Evolutionary conservation across 164 flowering plant genomes (phyloP).

Genomic region (Annona cherimola): DNA sequence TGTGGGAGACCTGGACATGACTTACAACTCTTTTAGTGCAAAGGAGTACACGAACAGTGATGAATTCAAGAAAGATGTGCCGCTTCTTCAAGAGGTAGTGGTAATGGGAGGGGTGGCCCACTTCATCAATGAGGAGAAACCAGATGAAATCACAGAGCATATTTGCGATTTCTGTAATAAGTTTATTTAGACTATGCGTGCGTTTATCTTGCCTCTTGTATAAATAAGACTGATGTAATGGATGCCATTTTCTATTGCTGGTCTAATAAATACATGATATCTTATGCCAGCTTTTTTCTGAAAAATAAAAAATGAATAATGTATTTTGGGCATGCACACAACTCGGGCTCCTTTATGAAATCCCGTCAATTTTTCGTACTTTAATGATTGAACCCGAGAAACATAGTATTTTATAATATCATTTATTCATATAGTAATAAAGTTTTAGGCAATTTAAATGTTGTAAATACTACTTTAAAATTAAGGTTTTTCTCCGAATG

Average conservation of each 20-base stretch:
- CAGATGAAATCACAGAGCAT: constrained; percentile 25
- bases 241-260: too few relatives aligned
- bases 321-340: neutral
- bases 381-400: too few relatives aligned
- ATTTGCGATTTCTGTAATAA: constrained; percentile 26
- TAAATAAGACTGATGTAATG: too few relatives aligned
- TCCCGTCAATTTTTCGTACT: neutral
- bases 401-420: too few relatives aligned
- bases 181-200: constrained; percentile 14
- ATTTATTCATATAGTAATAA: too few relatives aligned
- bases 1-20: constrained; percentile 37
- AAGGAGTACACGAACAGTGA: constrained; percentile 29
- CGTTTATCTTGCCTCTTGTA: too few relatives aligned
- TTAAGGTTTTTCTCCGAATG: too few relatives aligned
- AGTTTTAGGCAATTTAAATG: too few relatives aligned
- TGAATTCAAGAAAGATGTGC: constrained; percentile 21
- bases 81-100: constrained; percentile 16
- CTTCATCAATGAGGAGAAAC: constrained; percentile 30
- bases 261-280: too few relatives aligned
- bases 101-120: constrained; percentile 30
- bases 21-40: constrained; percentile 23
- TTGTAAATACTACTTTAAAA: too few relatives aligned
- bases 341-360: neutral
- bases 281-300: neutral
- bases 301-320: neutral